Conservation (phyloP, 129 eudicot species). For the Helianthus tuberosus region DNA sequence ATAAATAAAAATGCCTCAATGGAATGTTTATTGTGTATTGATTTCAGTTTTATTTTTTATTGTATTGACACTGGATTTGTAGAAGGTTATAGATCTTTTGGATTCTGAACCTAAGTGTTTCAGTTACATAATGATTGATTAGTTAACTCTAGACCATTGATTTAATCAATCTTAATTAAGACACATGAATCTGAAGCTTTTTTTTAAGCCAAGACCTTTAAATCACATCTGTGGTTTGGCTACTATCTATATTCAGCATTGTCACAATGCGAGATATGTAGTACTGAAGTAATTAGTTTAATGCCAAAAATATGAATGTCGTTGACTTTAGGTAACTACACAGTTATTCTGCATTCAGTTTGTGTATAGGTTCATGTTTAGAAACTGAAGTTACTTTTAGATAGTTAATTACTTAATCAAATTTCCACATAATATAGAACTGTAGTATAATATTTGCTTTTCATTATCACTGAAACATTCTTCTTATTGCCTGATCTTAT, state of each 20-base stretch:
- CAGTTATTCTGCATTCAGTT: slow-evolving; percentile 17
- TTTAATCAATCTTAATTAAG: slow-evolving; percentile 12
- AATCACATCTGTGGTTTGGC: slow-evolving; percentile 10
- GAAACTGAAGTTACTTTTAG: slow-evolving; percentile 4
- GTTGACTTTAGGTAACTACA: slow-evolving; percentile 21
- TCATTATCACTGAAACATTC: slow-evolving; percentile 7
- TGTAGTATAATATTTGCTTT: slow-evolving; percentile 13
- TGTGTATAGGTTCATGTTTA: slow-evolving; percentile 15
- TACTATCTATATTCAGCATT: slow-evolving; percentile 15
- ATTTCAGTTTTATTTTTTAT: slow-evolving; percentile 3
- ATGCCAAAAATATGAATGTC: slow-evolving; percentile 12
- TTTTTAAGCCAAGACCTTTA: neutral
- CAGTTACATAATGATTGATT: slow-evolving; percentile 15
- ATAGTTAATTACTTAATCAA: neutral
- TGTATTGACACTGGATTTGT: slow-evolving; percentile 19
- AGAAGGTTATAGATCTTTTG: slow-evolving; percentile 12
- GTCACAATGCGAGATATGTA: neutral
- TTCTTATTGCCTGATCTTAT: slow-evolving; percentile 24
- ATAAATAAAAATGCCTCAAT: neutral
- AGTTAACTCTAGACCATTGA: slow-evolving; percentile 2
- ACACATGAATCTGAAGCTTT: slow-evolving; percentile 22
- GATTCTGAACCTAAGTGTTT: slow-evolving; percentile 3
- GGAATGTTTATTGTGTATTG: slow-evolving; percentile 7
- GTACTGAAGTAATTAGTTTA: slow-evolving; percentile 15
- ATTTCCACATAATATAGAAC: neutral